Base-by-base conservation (phyloP, 805 yeast species). In the Metschnikowia proteae region DNA sequence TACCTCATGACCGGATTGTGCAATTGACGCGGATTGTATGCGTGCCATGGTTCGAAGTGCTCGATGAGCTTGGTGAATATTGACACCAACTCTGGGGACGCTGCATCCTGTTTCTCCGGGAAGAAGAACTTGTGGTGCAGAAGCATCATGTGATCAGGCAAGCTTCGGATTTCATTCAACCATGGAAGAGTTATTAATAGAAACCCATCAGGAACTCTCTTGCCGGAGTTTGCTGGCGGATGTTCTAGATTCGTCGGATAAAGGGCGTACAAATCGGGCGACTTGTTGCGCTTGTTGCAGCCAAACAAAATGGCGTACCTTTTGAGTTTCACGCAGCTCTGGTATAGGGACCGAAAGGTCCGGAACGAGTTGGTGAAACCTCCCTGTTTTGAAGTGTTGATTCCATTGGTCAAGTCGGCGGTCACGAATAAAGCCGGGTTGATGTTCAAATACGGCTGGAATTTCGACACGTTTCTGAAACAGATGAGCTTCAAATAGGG, bases 251-350 rank as follows among this genome's bases (percentile, higher is more conserved):
- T 56, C 0, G 86, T 78, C 0, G 96, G 86, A 31, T 81, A 69
- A 49, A 90, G 56, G 1, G 84, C 80, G 58, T 75, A 82, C 38
- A 86, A 52, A 3, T 67, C 52, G 0, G 96, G 94, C 31, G 74
- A 61, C 0, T 87, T 63, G 43, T 74, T 74, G 39, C 64, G 67
- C 49, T 83, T 77, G 5, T 74, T 57, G 57, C 82, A 80, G 0
- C 95, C 92, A 82, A 89, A 88, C 3, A 86, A 77, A 6, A 92
- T 66, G 0, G 87, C 94, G 57, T 77, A 81, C 57, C 78, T 78
- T 2, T 73, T 59, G 36, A 75, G 69, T 41, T 73, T 73, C 4
- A 67, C 61, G 65, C 94, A 66, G 3, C 83, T 75, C 48, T 80
- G 81, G 60, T 81, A 87, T 9, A 92, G 65, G 0, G 90, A 77